Evolutionary conservation across 2,329 filamentous ascomycete genomes (phyloP), one percentile per base, ranked within the genome.

Genomic region (Fulvia fulva): DNA sequence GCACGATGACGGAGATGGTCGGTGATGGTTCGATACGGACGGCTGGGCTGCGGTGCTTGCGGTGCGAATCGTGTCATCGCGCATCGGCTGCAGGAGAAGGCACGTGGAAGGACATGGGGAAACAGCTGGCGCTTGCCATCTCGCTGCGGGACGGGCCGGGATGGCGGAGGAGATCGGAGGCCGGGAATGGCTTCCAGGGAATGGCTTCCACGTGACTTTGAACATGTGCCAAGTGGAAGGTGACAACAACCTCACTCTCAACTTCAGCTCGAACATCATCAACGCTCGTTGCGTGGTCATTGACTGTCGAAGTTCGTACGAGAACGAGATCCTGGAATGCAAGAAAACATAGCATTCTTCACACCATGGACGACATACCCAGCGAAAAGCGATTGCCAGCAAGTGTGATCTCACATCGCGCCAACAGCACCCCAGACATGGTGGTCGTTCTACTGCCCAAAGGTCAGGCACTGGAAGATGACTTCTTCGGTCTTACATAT

Each of bases 401-500:
- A 34, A 28, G 19, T 3, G 43, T 22, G 4, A 23, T 60, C 22
- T 34, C 30, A 32, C 50, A 47, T 47, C 44, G 57, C 1, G 60
- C 60, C 16, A 37, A 52, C 16, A 30, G 37, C 25, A 53, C 22
- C 21, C 57, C 60, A 2, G 45, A 60, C 11, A 52, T 22, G 14
- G 26, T 56, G 5, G 60, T 53, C 28, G 52, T 43, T 14, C 21
- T 56, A 23, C 26, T 60, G 21, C 57, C 57, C 11, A 58, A 51
- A 22, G 60, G 58, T 16, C 43, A 56, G 12, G 6, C 14, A 11
- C 34, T 63, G 3, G 32, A 53, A 26, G 47, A 61, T 51, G 64
- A 62, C 26, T 64, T 63, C 51, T 25, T 34, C 23, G 34, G 56
- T 4, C 44, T 66, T 14, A 59, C 43, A 19, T 63, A 63, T 50